Base-by-base conservation (phyloP, 2,329 filamentous ascomycete genomes). In the Diaporthe amygdali region DNA sequence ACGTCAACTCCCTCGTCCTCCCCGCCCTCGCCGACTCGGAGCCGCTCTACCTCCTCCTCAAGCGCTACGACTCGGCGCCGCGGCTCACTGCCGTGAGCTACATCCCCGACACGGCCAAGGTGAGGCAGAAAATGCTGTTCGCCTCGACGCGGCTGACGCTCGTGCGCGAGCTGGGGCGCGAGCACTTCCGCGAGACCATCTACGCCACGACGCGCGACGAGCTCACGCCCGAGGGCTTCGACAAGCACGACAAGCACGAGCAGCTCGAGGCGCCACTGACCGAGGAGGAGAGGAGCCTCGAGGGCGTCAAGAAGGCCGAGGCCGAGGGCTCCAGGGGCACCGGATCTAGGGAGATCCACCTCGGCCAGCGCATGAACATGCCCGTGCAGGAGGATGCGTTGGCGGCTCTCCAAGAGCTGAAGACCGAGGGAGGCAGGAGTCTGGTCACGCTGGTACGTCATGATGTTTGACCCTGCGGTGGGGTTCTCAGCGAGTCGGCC, bases 261-360 rank as follows among this genome's bases (percentile, higher is more conserved):
- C 84, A 84, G 72, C 78, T 91, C 46, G 89, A 86, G 41, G 93
- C 93, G 17, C 94, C 94, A 20, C 84, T 96, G 75, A 96, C 94
- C 0, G 91, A 94, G 78, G 93, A 96, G 81, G 94, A 97, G 93
- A 92, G 96, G 76, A 98, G 98, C 85, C 95, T 96, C 44, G 92
- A 96, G 81, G 97, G 98, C 84, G 90, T 98, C 77, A 96, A 95
- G 84, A 98, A 96, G 96, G 98, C 96, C 74, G 97, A 98, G 88
- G 91, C 94, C 66, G 93, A 93, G 71, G 90, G 90, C n/a, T 56
- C 69, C 61, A 82, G 88, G 27, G 92, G 93, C 30, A 95, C 92
- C 8, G 85, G 85, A 49, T 78, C 86, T 78, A 79, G 88, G 83
- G 83, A 91, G 79, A 89, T 90, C 66, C 87, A 90, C 67, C 80